Conservation (phyloP, 2,329 filamentous ascomycete species). For the Tolypocladium cylindrosporum region DNA sequence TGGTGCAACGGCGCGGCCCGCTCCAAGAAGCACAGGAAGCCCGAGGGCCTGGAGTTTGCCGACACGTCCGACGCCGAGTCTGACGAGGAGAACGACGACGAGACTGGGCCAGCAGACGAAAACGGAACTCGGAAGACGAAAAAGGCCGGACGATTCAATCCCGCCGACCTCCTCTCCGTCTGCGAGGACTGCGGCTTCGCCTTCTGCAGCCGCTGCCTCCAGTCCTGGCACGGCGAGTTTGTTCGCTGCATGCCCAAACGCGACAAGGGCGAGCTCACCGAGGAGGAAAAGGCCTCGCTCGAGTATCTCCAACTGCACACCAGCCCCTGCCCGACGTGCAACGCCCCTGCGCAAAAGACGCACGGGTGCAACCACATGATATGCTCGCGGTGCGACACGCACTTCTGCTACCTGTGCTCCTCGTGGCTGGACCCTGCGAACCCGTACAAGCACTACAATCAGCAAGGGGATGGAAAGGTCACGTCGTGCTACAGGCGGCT, state of each 20-base stretch:
- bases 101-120: constrained; percentile 17
- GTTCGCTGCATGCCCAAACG: constrained; percentile 57
- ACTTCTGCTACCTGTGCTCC: constrained; percentile 92
- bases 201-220: constrained; percentile 62
- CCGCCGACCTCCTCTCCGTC: constrained; percentile 61
- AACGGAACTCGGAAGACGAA: constrained; percentile 12
- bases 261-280: constrained; percentile 60
- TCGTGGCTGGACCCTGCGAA: constrained; percentile 75
- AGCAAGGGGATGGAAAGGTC: constrained; percentile 34
- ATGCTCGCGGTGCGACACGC: constrained; percentile 78
- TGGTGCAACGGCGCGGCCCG: constrained; percentile 89
- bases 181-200: constrained; percentile 86
- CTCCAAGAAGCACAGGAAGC: constrained; percentile 64
- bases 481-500: constrained; percentile 73
- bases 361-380: constrained; percentile 97
- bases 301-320: constrained; percentile 77
- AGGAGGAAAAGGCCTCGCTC: constrained; percentile 76
- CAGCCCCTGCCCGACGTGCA: constrained; percentile 82
- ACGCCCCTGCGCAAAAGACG: constrained; percentile 76
- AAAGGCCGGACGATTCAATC: constrained; percentile 23
- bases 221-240: constrained; percentile 91
- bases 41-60: constrained; percentile 51
- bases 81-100: constrained; percentile 37
- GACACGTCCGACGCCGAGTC: constrained; percentile 45
- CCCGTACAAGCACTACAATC: constrained; percentile 85